Conservation (phyloP, 495 filamentous ascomycete species). For the Talaromyces thailandensis region DNA sequence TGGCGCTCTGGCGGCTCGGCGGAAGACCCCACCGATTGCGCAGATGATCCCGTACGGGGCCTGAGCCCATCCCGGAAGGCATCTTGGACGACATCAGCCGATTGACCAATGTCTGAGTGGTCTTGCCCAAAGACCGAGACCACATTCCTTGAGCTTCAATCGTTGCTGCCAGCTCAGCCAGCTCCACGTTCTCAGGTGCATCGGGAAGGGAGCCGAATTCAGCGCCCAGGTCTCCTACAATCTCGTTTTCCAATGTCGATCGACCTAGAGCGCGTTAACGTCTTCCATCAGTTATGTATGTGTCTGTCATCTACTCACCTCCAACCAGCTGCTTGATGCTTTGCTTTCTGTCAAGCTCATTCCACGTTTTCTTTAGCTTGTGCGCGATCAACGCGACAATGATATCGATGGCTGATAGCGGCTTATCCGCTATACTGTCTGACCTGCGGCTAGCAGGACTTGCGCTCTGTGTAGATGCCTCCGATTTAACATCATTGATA, state of each 20-base stretch:
- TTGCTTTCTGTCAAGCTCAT: not conserved
- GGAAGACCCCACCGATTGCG: slow-evolving; percentile 1
- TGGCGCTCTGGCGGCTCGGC: not conserved
- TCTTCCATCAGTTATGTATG: not conserved
- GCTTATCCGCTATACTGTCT: slow-evolving; percentile 38
- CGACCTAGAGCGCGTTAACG: not conserved
- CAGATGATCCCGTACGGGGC: not conserved
- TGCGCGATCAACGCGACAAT: not conserved
- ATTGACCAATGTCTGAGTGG: not conserved
- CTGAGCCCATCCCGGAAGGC: slow-evolving; percentile 8
- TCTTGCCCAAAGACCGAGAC: slow-evolving; percentile 4
- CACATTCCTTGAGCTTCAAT: not conserved
- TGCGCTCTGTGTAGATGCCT: not conserved
- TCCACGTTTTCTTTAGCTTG: not conserved
- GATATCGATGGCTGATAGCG: not conserved
- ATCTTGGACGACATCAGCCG: slow-evolving; percentile 9
- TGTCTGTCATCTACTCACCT: not conserved
- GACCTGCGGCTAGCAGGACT: slow-evolving; percentile 68
- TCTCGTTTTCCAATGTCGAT: slow-evolving; percentile 15
- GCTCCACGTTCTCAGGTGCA: slow-evolving; percentile 2
- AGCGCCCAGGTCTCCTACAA: slow-evolving; percentile 10
- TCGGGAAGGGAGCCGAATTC: slow-evolving; percentile 13
- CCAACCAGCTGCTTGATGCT: slow-evolving; percentile 3
- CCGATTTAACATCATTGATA: not conserved
- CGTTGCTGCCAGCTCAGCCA: slow-evolving; percentile 1